Conservation (phyloP, 2,329 filamentous ascomycete species). For the Monosporascus sp. region DNA sequence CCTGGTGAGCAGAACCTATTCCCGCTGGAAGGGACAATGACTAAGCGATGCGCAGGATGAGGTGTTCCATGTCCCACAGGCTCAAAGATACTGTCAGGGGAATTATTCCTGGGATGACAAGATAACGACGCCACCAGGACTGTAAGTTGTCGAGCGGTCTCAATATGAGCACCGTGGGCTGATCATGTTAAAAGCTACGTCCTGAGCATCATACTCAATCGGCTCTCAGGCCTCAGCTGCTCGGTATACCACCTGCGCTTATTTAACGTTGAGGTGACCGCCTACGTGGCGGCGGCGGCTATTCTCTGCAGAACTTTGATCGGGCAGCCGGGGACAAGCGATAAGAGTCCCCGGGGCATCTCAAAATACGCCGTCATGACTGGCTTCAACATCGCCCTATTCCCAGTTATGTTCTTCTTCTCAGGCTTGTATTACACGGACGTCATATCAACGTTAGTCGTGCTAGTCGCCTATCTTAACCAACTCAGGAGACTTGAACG, state of each 20-base stretch:
- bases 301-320: constrained; percentile 47
- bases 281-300: constrained; percentile 39
- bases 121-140: constrained; percentile 89
- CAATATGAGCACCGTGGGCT: constrained; percentile 8
- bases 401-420: constrained; percentile 94
- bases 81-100: constrained; percentile 76
- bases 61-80: constrained; percentile 85
- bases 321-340: constrained; percentile 19
- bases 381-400: constrained; percentile 74
- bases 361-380: constrained; percentile 50
- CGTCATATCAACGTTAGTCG: constrained; percentile 70
- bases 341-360: constrained; percentile 9
- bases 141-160: constrained; percentile 46
- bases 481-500: constrained; percentile 42
- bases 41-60: constrained; percentile 58
- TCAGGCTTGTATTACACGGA: constrained; percentile 94
- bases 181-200: constrained; percentile 21
- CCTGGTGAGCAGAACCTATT: constrained; percentile 32
- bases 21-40: not conserved
- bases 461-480: constrained; percentile 63
- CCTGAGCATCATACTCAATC: constrained; percentile 37
- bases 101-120: constrained; percentile 86
- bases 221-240: constrained; percentile 29
- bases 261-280: constrained; percentile 42
- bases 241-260: constrained; percentile 39